Base-by-base conservation (phyloP, 345 rosid species). In the Hevea brasiliensis region DNA sequence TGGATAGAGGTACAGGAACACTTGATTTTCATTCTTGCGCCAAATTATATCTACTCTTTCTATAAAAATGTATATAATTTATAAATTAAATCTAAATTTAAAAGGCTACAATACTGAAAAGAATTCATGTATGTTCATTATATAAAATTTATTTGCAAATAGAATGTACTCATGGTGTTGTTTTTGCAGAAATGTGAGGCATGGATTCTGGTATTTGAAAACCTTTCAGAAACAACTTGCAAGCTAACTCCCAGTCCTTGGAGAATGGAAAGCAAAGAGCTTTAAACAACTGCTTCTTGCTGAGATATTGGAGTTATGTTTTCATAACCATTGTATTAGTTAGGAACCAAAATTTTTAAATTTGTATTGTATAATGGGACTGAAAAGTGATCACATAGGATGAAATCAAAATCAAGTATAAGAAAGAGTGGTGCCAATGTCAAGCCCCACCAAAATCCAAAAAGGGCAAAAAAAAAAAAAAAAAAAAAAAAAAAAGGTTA, bases 1-100 rank as follows among this genome's bases (percentile, higher is more conserved):
- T 85, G 48, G 80, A 78, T 17, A 63, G 71, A 64, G 92, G 90
- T 85, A 80, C 50, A 3, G 15, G 1, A 11, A 8, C 9, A 23
- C 37, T 2, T 21, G 68, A 61, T 67, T 29, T 26, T 64, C 54
- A 50, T 24, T 42, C 37, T 32, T 32, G 37, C 2, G 37, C 37
- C 37, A 32, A 32, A 32, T 32, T 4, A 32, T 32, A 32, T 32
- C 37, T 32, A 1, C 37, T 32, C 37, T 32, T 32, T 32, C 37
- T 32, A 32, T 4, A 1, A 32, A 32, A 32, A 32, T 32, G 3
- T 1, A 32, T 32, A 32, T 32, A 32, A 32, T 32, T 32, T 32
- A 4, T 32, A 32, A 4, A 32, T 32, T 2, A 32, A 32, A 32
- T 32, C 37, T 32, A 32, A 32, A 32, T 32, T 32, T 32, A 32